These are phyloP conservation scores for Coriaria nepalensis DNA, from an alignment of 306 rosid species.

Conservation along the genomic window DNA sequence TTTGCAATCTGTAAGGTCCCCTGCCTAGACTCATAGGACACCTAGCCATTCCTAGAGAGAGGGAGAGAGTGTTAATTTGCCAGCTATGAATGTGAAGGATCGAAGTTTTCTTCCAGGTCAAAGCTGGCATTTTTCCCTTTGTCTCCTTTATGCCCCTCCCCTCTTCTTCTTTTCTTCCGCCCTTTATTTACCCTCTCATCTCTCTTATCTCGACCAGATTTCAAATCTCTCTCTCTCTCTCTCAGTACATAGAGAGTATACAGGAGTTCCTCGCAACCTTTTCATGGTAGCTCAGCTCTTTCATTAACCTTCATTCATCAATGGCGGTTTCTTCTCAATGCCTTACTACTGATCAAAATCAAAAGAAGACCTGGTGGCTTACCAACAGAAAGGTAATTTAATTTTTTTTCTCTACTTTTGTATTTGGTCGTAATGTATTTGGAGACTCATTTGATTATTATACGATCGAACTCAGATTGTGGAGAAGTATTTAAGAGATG, in stretches of 20 bases:
- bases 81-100: slow-evolving; percentile 83
- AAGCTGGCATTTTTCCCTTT: slow-evolving; percentile 42
- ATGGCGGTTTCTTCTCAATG: slow-evolving; percentile 53
- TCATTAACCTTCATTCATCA: slow-evolving; percentile 4
- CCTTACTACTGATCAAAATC: slow-evolving; percentile 31
- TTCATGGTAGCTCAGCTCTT: slow-evolving; percentile 12
- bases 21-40: slow-evolving; percentile 4
- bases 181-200: slow-evolving; percentile 9
- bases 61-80: slow-evolving; percentile 41
- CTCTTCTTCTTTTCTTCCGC: background rate
- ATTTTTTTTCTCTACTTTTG: background rate
- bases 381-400: slow-evolving; percentile 56
- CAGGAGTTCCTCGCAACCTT: background rate
- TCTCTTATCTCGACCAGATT: slow-evolving; percentile 10
- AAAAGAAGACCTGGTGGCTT: slow-evolving; percentile 96
- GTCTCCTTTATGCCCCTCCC: background rate
- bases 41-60: slow-evolving; percentile 7
- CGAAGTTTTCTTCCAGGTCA: slow-evolving; percentile 58
- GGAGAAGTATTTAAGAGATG: slow-evolving; percentile 63
- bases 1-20: background rate
- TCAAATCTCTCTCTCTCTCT: slow-evolving; percentile 12
- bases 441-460: background rate
- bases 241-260: slow-evolving; percentile 3
- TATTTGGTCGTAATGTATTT: background rate
- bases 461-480: slow-evolving; percentile 38